A percentile compares a stretch with the other conserved stretches of the same genome.
These are phyloP conservation scores for Sugiyamaella neomexicana DNA, from an alignment of 1,139 yeast species.

Conservation along the genomic window DNA sequence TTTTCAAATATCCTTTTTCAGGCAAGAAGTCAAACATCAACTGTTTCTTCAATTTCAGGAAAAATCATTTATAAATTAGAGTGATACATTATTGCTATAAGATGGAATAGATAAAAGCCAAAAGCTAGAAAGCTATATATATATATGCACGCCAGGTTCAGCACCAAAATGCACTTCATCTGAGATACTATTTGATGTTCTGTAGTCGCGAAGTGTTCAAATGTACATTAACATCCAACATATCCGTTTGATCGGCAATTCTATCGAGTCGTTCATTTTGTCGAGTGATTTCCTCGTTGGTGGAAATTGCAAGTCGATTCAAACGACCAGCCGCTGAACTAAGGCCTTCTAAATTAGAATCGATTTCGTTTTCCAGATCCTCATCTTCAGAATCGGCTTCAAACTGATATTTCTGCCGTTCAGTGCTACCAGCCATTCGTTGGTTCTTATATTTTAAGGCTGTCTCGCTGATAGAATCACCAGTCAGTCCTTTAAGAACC, in stretches of 20 bases:
- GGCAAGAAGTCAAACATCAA: too few relatives aligned
- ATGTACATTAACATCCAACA: slow-evolving; percentile 54
- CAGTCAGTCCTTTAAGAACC: slow-evolving; percentile 45
- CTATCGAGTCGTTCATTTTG: slow-evolving; percentile 55
- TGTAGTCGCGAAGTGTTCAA: slow-evolving; percentile 48
- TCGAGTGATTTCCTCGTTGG: slow-evolving; percentile 52
- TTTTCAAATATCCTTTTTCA: neutral
- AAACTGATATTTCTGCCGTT: slow-evolving; percentile 52
- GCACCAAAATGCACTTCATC: too few relatives aligned
- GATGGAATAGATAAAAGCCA: neutral
- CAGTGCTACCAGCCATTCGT: slow-evolving; percentile 38
- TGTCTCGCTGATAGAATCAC: slow-evolving; percentile 39
- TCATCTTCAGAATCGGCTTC: slow-evolving; percentile 64
- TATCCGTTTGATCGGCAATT: slow-evolving; percentile 55
- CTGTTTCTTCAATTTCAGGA: too few relatives aligned
- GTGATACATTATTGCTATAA: neutral
- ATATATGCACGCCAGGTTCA: neutral
- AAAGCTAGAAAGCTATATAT: neutral
- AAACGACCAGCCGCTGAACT: slow-evolving; percentile 50
- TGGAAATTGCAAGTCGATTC: slow-evolving; percentile 51
- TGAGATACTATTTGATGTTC: slow-evolving; percentile 35
- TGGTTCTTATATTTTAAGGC: slow-evolving; percentile 40
- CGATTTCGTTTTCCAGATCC: slow-evolving; percentile 59
- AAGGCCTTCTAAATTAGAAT: slow-evolving; percentile 53
- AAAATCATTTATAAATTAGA: neutral